A percentile compares a stretch with the other conserved stretches of the same genome.
Evolutionary conservation across 441 rosid genomes (phyloP).

Genomic region (Omphalea diandra): DNA sequence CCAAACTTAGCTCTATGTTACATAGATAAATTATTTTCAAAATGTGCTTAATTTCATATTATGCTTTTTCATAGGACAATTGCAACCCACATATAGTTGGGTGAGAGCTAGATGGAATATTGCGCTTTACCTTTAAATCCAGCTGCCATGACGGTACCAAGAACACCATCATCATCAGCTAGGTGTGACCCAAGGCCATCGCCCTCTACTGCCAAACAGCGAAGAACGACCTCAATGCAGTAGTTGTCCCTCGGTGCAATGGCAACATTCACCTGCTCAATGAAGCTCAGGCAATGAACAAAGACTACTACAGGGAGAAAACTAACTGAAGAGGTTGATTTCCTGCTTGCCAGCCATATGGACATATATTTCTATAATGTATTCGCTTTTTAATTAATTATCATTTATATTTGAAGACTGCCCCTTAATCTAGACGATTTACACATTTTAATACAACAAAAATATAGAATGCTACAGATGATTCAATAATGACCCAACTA

Average conservation of each 20-base stretch:
- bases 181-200: constrained; percentile 78
- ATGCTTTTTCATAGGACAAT: constrained; percentile 4
- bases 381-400: background rate
- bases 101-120: constrained; percentile 13
- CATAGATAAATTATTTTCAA: background rate
- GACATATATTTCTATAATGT: background rate
- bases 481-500: background rate
- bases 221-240: constrained; percentile 84
- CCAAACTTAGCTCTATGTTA: background rate
- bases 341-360: background rate
- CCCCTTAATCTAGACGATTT: background rate
- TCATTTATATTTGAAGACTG: background rate
- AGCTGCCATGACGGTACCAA: constrained; percentile 81
- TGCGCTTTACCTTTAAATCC: constrained; percentile 82
- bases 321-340: background rate
- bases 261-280: constrained; percentile 70
- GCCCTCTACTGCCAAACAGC: constrained; percentile 88
- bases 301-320: constrained; percentile 2
- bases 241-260: constrained; percentile 74
- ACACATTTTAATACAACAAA: background rate
- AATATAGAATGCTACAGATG: background rate
- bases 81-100: constrained; percentile 22
- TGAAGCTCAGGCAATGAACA: constrained; percentile 22
- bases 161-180: constrained; percentile 74
- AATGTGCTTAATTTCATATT: background rate